Conservation (phyloP, 257 asterid genomes). For the Gardenia jasminoides region DNA sequence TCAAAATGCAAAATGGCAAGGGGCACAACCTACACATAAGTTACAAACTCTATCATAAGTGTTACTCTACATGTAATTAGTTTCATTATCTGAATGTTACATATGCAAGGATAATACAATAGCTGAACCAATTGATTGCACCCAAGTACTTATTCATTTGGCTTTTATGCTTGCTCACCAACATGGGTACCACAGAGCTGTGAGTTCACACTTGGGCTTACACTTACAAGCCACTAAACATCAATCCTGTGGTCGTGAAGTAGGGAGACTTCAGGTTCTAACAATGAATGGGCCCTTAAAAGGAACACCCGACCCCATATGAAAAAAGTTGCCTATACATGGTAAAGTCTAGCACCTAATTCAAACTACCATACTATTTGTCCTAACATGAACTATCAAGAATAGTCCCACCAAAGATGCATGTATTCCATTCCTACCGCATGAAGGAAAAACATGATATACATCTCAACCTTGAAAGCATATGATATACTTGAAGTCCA, state of each 20-base stretch:
- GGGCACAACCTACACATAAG: constrained; percentile 70
- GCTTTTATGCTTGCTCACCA: neutral
- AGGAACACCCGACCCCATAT: neutral
- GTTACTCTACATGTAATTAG: neutral
- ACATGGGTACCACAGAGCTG: neutral
- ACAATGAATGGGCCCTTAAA: neutral
- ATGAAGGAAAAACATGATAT: neutral
- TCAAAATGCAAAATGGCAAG: constrained; percentile 89
- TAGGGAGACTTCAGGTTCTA: neutral
- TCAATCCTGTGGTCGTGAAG: neutral
- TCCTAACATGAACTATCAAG: too few species aligned
- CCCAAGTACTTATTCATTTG: neutral
- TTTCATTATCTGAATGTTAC: neutral
- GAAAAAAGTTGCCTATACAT: neutral
- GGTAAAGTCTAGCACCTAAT: neutral
- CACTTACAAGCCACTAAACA: neutral
- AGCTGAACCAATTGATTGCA: neutral
- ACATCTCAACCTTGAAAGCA: neutral
- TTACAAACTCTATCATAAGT: constrained; percentile 14
- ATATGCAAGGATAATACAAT: neutral
- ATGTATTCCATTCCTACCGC: neutral
- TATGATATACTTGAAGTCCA: neutral
- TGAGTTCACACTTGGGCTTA: neutral
- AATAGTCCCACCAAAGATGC: too few species aligned
- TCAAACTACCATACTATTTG: neutral